Base-by-base conservation (phyloP, 2,329 filamentous ascomycete species). In the Coccinonectria pachysandricola region DNA sequence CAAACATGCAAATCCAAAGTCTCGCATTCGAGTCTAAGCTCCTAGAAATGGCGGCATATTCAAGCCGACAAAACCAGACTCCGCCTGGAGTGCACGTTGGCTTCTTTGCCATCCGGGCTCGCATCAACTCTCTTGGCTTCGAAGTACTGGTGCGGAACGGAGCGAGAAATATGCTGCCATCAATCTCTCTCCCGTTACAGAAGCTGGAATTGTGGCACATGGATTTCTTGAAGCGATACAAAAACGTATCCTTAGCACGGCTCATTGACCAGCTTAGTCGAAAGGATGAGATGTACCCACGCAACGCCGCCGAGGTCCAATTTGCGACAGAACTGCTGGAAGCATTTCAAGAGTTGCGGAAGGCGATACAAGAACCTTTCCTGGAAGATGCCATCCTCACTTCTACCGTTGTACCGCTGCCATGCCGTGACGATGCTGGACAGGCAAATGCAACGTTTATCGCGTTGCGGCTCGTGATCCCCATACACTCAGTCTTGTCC, bases 1-100 rank as follows among this genome's bases (percentile, higher is more conserved):
- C 73, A 13, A 79, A 72, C 36, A 79, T 93, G 65, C 81, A 88
- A 45, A 75, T 92, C 30, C 67, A 76, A 23, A 62, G 65, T 2
- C 54, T 60, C 2, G 68, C 73, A n/a, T 59, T 93, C 3, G 63
- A 68, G 22, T 49, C 54, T 5, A 72, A 75, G 30, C 58, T 93
- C 8, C 57, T 61, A 7, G 64, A 68, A 15, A 81, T 93, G 66
- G 68, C 71, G 10, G 62, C 57, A 11, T 81, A 74, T 48, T 62
- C 60, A 3, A 56, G 57, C 30, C 54, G 54, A 35, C 58, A 50
- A 31, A 57, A 54, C 7, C 62, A 65, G 39, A 51, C 68, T 11
- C 55, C 62, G 6, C 56, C 66, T 0, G 70, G 68, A 2, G 62
- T 75, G 7, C 68, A 77, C 36, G 30, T 77, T 2, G 69, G 68